phyloP scores from a whole-genome alignment of 495 filamentous ascomycete genomes.

The Hypoxylon subgilvum region DNA sequence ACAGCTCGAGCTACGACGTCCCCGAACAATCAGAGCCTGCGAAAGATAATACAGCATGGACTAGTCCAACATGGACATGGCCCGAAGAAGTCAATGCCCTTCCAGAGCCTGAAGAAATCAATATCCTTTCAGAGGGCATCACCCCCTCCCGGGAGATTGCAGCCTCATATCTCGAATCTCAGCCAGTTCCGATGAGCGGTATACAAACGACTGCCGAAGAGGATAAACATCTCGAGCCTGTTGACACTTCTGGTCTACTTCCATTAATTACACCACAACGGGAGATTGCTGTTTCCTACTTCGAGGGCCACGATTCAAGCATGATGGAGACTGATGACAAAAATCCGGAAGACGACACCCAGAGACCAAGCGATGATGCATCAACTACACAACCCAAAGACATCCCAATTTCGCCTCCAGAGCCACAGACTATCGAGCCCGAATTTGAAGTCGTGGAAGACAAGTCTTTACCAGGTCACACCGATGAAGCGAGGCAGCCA shows the following conservation, averaged over 20 bases:
- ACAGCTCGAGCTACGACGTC: conserved; percentile 3
- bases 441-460: conserved; percentile 1
- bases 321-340: neutral
- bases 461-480: neutral
- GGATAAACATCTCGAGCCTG: neutral
- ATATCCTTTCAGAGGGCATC: conserved; percentile 2
- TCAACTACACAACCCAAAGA: neutral
- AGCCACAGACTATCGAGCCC: conserved; percentile 3
- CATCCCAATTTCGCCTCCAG: neutral
- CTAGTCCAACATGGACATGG: too few species aligned
- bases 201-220: conserved; percentile 17
- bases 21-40: conserved; percentile 1
- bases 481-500: conserved; percentile 7
- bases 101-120: neutral
- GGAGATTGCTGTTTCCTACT: conserved; percentile 35
- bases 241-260: conserved; percentile 12
- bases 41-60: neutral
- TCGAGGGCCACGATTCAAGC: conserved; percentile 11
- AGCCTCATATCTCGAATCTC: conserved; percentile 32
- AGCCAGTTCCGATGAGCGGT: conserved; percentile 2
- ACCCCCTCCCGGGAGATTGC: conserved; percentile 30
- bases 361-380: neutral
- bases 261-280: conserved; percentile 21
- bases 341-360: neutral
- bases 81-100: too few species aligned